Evolutionary conservation across 345 rosid species (phyloP).

Genomic region (Clausena lansium): DNA sequence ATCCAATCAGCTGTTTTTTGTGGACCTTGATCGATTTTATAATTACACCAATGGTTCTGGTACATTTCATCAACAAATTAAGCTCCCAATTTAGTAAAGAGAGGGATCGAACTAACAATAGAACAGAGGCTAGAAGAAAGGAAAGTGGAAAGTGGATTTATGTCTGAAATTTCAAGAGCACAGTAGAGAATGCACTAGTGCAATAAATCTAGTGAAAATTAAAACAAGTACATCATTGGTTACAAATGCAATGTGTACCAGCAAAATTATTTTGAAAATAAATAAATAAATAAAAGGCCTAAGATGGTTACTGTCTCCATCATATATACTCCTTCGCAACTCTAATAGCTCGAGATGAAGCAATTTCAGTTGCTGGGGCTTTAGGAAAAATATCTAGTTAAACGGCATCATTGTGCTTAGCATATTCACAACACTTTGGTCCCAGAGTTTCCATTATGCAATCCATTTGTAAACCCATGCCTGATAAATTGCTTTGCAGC

Average conservation of each 20-base stretch:
- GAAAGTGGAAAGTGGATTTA: not conserved
- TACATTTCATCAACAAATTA: conserved; percentile 46
- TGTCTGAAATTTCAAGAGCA: not conserved
- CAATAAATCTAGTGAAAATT: not conserved
- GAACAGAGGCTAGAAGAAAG: not conserved
- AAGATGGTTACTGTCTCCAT: too few species aligned
- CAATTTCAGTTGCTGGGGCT: conserved; percentile 80
- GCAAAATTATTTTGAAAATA: not conserved
- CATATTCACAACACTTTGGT: conserved; percentile 73
- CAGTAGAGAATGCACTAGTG: not conserved
- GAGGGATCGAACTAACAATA: not conserved
- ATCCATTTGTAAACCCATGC: too few species aligned
- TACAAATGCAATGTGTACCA: not conserved
- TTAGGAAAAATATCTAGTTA: conserved; percentile 81
- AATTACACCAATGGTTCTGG: conserved; percentile 88
- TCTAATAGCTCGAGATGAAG: conserved; percentile 83
- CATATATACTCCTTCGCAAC: conserved; percentile 84
- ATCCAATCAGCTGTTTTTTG: too few species aligned
- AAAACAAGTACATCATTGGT: not conserved
- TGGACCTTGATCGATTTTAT: conserved; percentile 79
- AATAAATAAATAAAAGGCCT: not conserved
- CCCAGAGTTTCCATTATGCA: conserved; percentile 29
- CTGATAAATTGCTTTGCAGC: too few species aligned
- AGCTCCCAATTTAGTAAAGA: conserved; percentile 1
- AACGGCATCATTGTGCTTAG: conserved; percentile 85